Base-by-base conservation (phyloP, 106 monocot genomes). In the Phalaenopsis equestris region DNA sequence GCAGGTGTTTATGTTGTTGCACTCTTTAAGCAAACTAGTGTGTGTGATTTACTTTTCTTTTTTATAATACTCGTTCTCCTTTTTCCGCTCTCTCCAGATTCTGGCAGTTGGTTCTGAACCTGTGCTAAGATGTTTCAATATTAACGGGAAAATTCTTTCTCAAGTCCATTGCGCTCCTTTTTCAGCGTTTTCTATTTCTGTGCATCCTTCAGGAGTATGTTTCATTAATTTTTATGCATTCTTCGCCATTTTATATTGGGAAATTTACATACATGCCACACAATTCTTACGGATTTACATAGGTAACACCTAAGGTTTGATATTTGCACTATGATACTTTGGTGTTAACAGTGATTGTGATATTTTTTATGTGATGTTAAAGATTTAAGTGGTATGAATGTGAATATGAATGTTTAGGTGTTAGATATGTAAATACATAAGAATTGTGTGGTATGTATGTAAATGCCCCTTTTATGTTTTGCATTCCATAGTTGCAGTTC, bases 161-260 rank as follows among this genome's bases (percentile, higher is more conserved):
- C 89, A 95, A 84, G 90, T 95, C 80, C 95, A 99, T 41, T 99
- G 99, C 83, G 94, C 99, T 75, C 92, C 98, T 74, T 84, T 72
- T 68, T 99, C 99, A 12, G 88, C 86, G 61, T 99, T 95, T 86
- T 93, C 95, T 48, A 78, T 93, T 24, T 88, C 91, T 23, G 78
- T 75, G 67, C 95, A 91, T 88, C 87, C 91, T 36, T 93, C 93
- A 48, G 93, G 99, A 80, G 94, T 95, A 91, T 72, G 83, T 83
- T 37, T 38, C 19, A 49, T 16, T 83, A 30, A 45, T 45, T 3
- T 45, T 45, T 45, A 3, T 45, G 3, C 43, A 78, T 14, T 46
- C 24, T 21, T 68, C 56, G 23, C 30, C 30, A 30, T 30, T 30
- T 30, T 30, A 30, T 30, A 30, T 30, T 30, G 43, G 43, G 43